phyloP scores from a whole-genome alignment of 805 yeast species.

The Torulaspora gathmanii region DNA sequence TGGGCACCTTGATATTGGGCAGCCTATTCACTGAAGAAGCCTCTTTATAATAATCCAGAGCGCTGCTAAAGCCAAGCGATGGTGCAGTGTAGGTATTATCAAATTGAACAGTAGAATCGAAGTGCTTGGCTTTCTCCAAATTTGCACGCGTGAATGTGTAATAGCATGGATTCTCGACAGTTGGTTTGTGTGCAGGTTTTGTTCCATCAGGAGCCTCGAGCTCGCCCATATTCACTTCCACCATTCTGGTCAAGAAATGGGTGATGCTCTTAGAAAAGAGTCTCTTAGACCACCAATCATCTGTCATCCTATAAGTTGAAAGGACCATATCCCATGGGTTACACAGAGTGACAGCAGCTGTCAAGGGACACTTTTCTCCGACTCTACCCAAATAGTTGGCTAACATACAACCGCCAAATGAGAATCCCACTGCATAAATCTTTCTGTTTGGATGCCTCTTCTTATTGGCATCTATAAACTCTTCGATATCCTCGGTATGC shows the following conservation, averaged over 20 bases:
- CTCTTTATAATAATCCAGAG: constrained; percentile 57
- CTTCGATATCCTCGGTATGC: constrained; percentile 65
- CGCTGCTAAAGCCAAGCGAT: constrained; percentile 57
- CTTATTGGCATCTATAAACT: constrained; percentile 48
- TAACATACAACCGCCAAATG: constrained; percentile 65
- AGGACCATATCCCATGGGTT: constrained; percentile 71
- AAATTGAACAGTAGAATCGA: constrained; percentile 48
- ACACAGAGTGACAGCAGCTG: constrained; percentile 57
- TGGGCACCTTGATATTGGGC: constrained; percentile 55
- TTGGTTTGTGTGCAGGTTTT: constrained; percentile 18
- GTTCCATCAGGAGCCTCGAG: constrained; percentile 29
- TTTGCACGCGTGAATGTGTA: constrained; percentile 34
- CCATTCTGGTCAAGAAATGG: constrained; percentile 40
- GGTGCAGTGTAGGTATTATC: constrained; percentile 60
- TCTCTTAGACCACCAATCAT: constrained; percentile 38
- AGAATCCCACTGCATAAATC: constrained; percentile 63
- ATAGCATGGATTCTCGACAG: constrained; percentile 21
- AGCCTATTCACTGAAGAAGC: constrained; percentile 59
- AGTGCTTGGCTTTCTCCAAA: constrained; percentile 36
- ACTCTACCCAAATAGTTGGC: constrained; percentile 71
- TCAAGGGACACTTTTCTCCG: constrained; percentile 46
- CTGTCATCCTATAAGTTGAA: constrained; percentile 43
- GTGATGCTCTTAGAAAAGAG: constrained; percentile 44
- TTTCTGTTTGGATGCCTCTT: constrained; percentile 55
- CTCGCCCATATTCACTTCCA: constrained; percentile 43